A percentile compares a stretch with the other conserved stretches of the same genome.
Conservation (phyloP, 2,329 filamentous ascomycete genomes). For the Hypoxylon rubiginosum region DNA sequence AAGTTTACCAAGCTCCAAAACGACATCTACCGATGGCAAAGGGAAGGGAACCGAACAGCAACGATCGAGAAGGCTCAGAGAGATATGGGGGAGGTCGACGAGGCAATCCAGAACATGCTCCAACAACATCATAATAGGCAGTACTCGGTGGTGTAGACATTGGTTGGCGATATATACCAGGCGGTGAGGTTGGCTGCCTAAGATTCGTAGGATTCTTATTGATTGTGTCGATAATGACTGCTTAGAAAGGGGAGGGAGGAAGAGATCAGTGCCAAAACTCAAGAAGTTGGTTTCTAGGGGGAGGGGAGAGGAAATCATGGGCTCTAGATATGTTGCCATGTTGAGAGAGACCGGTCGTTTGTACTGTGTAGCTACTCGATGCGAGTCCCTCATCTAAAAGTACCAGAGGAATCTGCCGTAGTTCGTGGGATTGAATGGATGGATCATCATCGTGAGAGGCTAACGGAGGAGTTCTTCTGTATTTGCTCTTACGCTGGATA, state of each 20-base stretch:
- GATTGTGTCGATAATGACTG: constrained; percentile 31
- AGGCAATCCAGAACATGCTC: constrained; percentile 68
- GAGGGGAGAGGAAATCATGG: constrained; percentile 31
- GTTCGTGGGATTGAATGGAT: constrained; percentile 9
- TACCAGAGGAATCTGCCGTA: constrained; percentile 34
- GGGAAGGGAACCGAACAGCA: constrained; percentile 79
- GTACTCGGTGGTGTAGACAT: constrained; percentile 55
- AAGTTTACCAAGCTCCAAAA: constrained; percentile 80
- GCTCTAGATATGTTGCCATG: constrained; percentile 35
- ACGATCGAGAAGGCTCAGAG: constrained; percentile 78
- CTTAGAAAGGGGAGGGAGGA: constrained; percentile 29
- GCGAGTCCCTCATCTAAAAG: constrained; percentile 24
- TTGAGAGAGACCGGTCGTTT: constrained; percentile 45
- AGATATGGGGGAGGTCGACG: constrained; percentile 76
- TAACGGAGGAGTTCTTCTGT: constrained; percentile 14
- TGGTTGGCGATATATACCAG: constrained; percentile 16
- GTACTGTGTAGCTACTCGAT: constrained; percentile 37
- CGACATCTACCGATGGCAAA: constrained; percentile 82
- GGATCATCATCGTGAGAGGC: constrained; percentile 16
- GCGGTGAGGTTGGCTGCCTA: constrained; percentile 24
- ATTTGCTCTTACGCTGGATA: constrained; percentile 12
- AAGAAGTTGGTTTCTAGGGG: no score
- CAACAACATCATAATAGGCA: constrained; percentile 55
- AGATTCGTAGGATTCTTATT: constrained; percentile 38
- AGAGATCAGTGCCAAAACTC: constrained; percentile 34